Conservation (phyloP, 2,329 filamentous ascomycete species). For the Fusarium poae region DNA sequence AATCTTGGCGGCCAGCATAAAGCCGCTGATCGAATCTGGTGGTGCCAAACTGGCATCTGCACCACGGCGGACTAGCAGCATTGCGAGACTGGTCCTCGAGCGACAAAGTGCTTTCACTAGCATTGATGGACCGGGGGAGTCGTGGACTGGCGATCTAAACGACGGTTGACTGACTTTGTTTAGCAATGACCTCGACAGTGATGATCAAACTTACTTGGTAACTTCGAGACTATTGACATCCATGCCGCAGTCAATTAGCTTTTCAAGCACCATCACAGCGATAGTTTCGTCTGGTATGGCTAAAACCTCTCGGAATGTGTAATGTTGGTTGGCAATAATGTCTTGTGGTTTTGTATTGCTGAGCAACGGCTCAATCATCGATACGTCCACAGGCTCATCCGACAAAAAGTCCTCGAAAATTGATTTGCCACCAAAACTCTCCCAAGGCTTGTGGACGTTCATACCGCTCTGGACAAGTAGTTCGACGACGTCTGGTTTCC, state of each 20-base stretch:
- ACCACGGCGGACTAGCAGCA: conserved; percentile 31
- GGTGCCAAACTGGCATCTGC: conserved; percentile 36
- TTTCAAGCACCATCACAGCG: conserved; percentile 16
- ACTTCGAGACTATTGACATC: conserved; percentile 33
- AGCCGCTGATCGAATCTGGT: conserved; percentile 22
- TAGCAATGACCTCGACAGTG: neutral
- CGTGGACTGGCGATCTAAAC: neutral
- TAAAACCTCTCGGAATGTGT: conserved; percentile 29
- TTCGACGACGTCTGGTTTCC: conserved; percentile 17
- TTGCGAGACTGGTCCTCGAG: conserved; percentile 20
- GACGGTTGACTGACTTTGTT: neutral
- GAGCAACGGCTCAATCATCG: conserved; percentile 26
- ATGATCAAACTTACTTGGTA: neutral
- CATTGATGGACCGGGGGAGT: conserved; percentile 22
- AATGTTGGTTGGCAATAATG: conserved; percentile 25
- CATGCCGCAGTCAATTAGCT: conserved; percentile 31
- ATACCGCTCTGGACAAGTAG: conserved; percentile 33
- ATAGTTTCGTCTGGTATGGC: neutral
- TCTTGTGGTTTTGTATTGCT: conserved; percentile 22
- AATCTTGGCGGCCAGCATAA: conserved; percentile 29
- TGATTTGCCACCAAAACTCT: conserved; percentile 8
- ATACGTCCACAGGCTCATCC: conserved; percentile 12
- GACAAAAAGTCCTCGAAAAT: conserved; percentile 32
- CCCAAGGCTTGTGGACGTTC: conserved; percentile 18
- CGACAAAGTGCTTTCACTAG: conserved; percentile 28